A percentile compares a stretch with the other conserved stretches of the same genome.
These are phyloP conservation scores for Naganishia antarctica DNA, from an alignment of 768 basidiomycete genomes.

Conservation along the genomic window DNA sequence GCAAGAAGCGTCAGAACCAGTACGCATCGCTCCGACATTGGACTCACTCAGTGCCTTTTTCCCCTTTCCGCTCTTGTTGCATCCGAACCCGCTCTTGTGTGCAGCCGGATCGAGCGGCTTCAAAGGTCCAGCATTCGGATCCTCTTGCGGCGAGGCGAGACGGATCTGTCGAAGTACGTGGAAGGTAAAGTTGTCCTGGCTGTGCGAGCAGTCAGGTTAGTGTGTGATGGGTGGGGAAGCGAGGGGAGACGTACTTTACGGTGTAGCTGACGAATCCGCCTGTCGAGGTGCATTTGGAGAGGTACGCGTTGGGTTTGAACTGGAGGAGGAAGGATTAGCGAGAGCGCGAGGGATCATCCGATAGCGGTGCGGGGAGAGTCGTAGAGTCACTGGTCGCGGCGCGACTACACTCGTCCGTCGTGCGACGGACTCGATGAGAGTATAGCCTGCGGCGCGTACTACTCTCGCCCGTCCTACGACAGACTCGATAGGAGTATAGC, in stretches of 20 bases:
- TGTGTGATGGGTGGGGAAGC: background rate
- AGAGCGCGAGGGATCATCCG: too few species aligned
- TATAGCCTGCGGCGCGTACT: too few species aligned
- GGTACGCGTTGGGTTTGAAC: constrained; percentile 79
- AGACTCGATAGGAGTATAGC: too few species aligned
- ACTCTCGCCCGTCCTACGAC: too few species aligned
- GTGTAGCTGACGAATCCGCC: constrained; percentile 73
- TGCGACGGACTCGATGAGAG: too few species aligned
- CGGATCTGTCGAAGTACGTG: constrained; percentile 48
- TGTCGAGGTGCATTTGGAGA: constrained; percentile 49
- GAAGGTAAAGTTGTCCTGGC: constrained; percentile 58
- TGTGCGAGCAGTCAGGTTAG: constrained; percentile 47
- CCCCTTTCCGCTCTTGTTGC: constrained; percentile 67
- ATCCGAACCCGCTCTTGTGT: constrained; percentile 63
- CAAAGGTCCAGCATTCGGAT: constrained; percentile 38
- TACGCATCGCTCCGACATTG: background rate
- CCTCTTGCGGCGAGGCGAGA: constrained; percentile 32
- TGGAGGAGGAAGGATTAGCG: too few species aligned
- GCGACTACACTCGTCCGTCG: too few species aligned
- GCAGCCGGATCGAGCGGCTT: constrained; percentile 49
- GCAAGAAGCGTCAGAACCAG: background rate
- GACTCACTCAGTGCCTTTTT: constrained; percentile 66
- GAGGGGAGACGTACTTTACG: constrained; percentile 40
- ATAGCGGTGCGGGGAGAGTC: too few species aligned
- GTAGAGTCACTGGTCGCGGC: too few species aligned